phyloP scores from a whole-genome alignment of 1,284 basidiomycete genomes.

The Prillingera fragicola region DNA sequence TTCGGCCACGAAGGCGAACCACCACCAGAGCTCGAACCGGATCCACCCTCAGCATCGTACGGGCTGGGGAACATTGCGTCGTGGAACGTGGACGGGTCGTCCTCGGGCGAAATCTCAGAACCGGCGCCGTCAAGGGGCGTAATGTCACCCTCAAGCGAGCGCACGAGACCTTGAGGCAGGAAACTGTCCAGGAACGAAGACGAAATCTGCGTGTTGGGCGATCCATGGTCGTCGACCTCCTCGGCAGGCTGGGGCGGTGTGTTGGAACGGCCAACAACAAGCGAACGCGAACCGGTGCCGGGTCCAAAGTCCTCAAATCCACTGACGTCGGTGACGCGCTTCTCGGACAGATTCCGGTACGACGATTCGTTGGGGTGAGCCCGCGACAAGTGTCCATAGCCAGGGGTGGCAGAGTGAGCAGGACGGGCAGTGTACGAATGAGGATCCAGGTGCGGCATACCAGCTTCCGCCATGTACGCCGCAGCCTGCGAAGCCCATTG shows the following conservation, averaged over 20 bases:
- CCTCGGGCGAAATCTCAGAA: constrained; percentile 6
- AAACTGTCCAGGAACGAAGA: constrained; percentile 46
- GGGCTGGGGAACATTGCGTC: too few relatives aligned
- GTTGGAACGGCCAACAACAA: too few relatives aligned
- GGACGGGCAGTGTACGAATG: constrained; percentile 43
- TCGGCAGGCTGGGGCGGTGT: neutral
- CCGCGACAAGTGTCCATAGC: constrained; percentile 28
- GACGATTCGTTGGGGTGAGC: constrained; percentile 21
- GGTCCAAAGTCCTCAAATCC: constrained; percentile 50
- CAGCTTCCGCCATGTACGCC: constrained; percentile 45
- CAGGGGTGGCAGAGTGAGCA: constrained; percentile 15
- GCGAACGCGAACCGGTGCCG: constrained; percentile 17
- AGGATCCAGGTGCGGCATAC: constrained; percentile 42
- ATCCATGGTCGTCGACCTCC: constrained; percentile 34
- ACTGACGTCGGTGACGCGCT: constrained; percentile 24
- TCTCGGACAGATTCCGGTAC: constrained; percentile 21
- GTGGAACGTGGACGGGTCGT: too few relatives aligned
- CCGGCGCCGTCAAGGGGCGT: constrained; percentile 33
- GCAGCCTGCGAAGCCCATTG: constrained; percentile 44
- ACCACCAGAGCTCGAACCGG: too few relatives aligned
- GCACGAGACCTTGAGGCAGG: constrained; percentile 46
- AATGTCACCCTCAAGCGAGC: constrained; percentile 45
- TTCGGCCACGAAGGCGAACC: too few relatives aligned
- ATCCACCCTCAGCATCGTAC: too few relatives aligned
- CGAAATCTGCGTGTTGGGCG: constrained; percentile 43